Base-by-base conservation (phyloP, 495 filamentous ascomycete species). In the Penicillium turbatum region DNA sequence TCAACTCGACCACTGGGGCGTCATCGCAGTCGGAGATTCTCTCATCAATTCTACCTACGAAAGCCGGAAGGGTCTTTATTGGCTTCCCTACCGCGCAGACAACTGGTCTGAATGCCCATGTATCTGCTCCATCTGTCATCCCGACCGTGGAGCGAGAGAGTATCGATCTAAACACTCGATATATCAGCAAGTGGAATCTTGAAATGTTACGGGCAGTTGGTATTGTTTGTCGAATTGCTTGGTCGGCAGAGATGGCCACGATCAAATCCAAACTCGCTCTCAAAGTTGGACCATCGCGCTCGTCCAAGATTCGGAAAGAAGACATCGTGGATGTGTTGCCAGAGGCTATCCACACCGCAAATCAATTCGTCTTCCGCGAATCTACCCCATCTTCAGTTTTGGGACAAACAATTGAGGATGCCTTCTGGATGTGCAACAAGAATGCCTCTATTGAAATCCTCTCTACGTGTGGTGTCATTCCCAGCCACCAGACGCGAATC, bases 71-170 rank as follows among this genome's bases (percentile, higher is more conserved):
- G 46, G 85, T 99, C 30, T 99, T 97, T 65, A 99, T 99, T 61
- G 95, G 95, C 1, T 97, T 97, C 67, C 92, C 93, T 21, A 99
- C 95, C 3, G 88, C 88, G 41, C 95, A 99, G 71, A 99, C 95
- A 1, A 99, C 95, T 3, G 91, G 91, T 24, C 84, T 92, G 11
- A 88, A 90, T 30, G 88, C 90, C 60, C 95, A 99, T 71, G 87
- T 99, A n/a, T 96, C 91, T n/a, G 95, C 95, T 1, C 92, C 92
- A 6, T 96, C 92, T 13, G 86, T 97, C 35, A 97, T 99, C 56
- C 95, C 95, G 3, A 99, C 95, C 0, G 95, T 97, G n/a, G 95
- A 99, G 73, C 83, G 95, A 50, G 95, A 99, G 68, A 90, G 86
- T 45, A 95, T 97, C 39, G 95, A 99, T 64, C 78, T 99, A 47